A percentile compares a stretch with the other conserved stretches of the same genome.
These are phyloP conservation scores for Hirschioporus abietinus DNA, from an alignment of 768 basidiomycete genomes.

Conservation along the genomic window DNA sequence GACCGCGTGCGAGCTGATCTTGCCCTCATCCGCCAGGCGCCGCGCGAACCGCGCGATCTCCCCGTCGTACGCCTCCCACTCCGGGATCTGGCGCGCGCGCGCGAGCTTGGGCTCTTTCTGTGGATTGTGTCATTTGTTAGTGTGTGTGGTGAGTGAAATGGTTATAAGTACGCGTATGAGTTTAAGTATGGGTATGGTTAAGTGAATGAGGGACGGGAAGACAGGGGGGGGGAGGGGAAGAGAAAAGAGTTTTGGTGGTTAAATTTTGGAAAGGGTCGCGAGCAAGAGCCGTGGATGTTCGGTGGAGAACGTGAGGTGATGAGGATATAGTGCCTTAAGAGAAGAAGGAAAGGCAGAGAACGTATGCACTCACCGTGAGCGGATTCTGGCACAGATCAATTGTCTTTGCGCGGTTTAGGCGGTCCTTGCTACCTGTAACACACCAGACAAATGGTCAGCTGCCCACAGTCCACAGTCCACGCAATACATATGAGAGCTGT, in stretches of 20 bases:
- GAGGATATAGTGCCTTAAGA: neutral
- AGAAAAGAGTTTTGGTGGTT: too few species aligned
- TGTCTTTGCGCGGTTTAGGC: constrained; percentile 73
- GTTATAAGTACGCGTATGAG: too few species aligned
- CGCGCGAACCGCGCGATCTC: constrained; percentile 85
- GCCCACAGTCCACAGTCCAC: too few species aligned
- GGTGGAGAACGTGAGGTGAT: neutral
- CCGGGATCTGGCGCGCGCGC: constrained; percentile 91
- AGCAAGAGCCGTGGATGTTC: too few species aligned
- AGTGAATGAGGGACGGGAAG: neutral
- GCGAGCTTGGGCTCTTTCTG: constrained; percentile 97
- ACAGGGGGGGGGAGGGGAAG: neutral
- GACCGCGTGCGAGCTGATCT: constrained; percentile 61
- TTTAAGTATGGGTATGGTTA: neutral
- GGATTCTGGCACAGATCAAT: constrained; percentile 98
- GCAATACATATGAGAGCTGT: neutral
- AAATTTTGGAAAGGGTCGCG: neutral
- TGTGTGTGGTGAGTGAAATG: too few species aligned
- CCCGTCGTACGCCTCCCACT: constrained; percentile 92
- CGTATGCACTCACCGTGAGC: constrained; percentile 80
- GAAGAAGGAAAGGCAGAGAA: constrained; percentile 12
- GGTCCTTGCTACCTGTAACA: constrained; percentile 68
- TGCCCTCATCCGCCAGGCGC: constrained; percentile 62
- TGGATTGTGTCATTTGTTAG: too few species aligned
- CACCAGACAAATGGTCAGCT: too few species aligned